Evolutionary conservation across 169 alveolate genomes (phyloP).

Genomic region (Besnoitia besnoiti): DNA sequence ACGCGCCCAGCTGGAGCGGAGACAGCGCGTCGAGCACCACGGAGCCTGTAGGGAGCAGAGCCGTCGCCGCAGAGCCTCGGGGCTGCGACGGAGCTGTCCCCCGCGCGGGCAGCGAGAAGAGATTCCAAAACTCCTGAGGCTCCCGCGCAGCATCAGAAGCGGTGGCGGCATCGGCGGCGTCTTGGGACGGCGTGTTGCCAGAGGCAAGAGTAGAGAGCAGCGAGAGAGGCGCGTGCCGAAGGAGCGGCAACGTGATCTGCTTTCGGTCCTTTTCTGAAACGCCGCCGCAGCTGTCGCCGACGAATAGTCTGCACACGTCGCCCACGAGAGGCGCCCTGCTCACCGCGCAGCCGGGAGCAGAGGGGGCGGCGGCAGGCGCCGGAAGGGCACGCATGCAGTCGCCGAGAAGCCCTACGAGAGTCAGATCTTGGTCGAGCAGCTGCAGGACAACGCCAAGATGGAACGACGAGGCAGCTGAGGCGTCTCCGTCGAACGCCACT

Average conservation of each 20-base stretch:
- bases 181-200: neutral
- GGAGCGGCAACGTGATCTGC: neutral
- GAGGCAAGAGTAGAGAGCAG: neutral
- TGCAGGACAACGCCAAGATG: neutral
- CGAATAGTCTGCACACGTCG: neutral
- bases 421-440: neutral
- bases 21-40: neutral
- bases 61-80: neutral
- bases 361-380: neutral
- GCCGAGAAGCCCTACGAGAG: neutral
- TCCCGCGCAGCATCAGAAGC: too few species aligned
- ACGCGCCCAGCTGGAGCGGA: neutral
- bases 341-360: neutral
- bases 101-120: neutral
- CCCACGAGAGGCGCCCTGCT: neutral
- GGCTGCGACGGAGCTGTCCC: neutral
- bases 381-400: neutral
- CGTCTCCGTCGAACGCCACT: neutral
- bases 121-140: too few species aligned
- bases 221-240: neutral
- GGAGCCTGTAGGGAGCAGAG: neutral
- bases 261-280: neutral
- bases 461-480: neutral
- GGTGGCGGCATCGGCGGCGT: neutral
- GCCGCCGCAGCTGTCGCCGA: neutral